These are phyloP conservation scores for Eutypa lata DNA, from an alignment of 2,329 filamentous ascomycete genomes.

Conservation along the genomic window DNA sequence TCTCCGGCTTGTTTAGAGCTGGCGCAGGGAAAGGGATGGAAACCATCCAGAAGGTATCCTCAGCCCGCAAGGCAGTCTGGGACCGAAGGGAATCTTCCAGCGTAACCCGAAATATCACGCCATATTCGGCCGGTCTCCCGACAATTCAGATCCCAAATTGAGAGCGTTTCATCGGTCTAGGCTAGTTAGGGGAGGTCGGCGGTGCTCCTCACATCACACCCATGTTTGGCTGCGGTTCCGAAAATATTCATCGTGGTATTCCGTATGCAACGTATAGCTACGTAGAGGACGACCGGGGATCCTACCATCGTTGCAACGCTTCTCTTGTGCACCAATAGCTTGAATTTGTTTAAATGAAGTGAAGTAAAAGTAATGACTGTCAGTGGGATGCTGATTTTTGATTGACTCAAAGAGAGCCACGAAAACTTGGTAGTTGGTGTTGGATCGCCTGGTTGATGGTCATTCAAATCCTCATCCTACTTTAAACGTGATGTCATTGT, in stretches of 20 bases:
- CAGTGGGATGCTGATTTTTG: not conserved
- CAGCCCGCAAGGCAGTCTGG: not conserved
- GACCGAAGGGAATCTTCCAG: not conserved
- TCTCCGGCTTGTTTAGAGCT: not conserved
- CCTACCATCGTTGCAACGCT: no score
- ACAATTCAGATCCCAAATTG: not conserved
- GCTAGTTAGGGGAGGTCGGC: not conserved
- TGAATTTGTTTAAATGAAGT: no score
- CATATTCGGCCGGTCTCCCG: not conserved
- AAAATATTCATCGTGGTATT: not conserved
- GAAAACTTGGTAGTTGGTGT: not conserved
- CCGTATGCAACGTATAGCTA: no score
- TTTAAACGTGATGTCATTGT: not conserved
- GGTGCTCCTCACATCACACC: not conserved
- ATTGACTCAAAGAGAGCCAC: not conserved
- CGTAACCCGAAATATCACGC: not conserved
- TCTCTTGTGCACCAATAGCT: no score
- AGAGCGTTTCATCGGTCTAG: not conserved
- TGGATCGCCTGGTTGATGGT: no score
- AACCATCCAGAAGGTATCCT: not conserved
- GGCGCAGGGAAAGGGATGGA: not conserved
- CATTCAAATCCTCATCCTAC: not conserved
- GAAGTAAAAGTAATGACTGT: no score
- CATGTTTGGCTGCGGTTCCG: not conserved
- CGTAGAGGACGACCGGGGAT: no score